phyloP scores from a whole-genome alignment of 2,329 filamentous ascomycete species.

The Fusarium hainanense region DNA sequence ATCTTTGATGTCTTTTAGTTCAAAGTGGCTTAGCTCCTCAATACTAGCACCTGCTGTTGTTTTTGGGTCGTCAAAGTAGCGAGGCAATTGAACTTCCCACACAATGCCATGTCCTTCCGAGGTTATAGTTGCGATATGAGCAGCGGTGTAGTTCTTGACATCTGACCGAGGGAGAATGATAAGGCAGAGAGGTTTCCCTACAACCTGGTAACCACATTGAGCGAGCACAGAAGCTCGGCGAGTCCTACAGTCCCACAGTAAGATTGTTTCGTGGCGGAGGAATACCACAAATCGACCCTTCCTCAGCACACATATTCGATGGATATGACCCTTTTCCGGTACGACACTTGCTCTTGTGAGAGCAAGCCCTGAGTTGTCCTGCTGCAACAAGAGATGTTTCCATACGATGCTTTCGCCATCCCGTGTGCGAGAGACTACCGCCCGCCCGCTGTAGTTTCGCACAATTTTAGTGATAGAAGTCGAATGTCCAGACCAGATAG shows the following conservation, averaged over 20 bases:
- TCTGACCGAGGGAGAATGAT: slow-evolving; percentile 76
- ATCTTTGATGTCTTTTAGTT: slow-evolving; percentile 69
- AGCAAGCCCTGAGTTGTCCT: slow-evolving; percentile 54
- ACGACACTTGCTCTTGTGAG: slow-evolving; percentile 76
- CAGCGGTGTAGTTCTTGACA: slow-evolving; percentile 64
- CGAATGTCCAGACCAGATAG: slow-evolving; percentile 87
- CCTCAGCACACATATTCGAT: slow-evolving; percentile 80
- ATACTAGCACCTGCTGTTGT: slow-evolving; percentile 54
- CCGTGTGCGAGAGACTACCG: slow-evolving; percentile 83
- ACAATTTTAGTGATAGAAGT: slow-evolving; percentile 85
- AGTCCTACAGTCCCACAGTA: slow-evolving; percentile 81
- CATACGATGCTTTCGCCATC: slow-evolving; percentile 85
- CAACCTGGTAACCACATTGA: slow-evolving; percentile 62
- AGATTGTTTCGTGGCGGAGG: slow-evolving; percentile 75
- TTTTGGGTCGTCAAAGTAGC: slow-evolving; percentile 50
- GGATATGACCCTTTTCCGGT: slow-evolving; percentile 75
- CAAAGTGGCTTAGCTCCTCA: slow-evolving; percentile 76
- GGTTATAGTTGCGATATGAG: slow-evolving; percentile 84
- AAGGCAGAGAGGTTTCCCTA: slow-evolving; percentile 82
- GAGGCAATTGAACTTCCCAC: slow-evolving; percentile 78
- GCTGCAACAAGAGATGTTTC: slow-evolving; percentile 68
- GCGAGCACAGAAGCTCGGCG: slow-evolving; percentile 67
- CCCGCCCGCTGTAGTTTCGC: slow-evolving; percentile 82
- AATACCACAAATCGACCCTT: slow-evolving; percentile 86
- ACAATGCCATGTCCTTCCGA: slow-evolving; percentile 82